Base-by-base conservation (phyloP, 208 protist genomes). In the Crithidia expoeki region DNA sequence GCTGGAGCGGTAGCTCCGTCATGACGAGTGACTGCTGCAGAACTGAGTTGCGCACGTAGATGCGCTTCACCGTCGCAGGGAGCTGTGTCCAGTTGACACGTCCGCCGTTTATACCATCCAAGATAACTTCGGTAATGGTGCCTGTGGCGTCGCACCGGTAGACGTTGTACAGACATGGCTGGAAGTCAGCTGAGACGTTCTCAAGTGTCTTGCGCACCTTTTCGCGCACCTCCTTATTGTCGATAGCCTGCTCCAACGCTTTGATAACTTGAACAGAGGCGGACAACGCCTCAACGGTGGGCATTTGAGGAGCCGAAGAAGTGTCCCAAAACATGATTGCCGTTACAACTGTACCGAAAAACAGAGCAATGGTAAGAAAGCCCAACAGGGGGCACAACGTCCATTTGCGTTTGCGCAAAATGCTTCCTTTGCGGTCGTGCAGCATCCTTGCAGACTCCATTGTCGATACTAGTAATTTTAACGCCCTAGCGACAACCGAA, bases 21-120 rank as follows among this genome's bases (percentile, higher is more conserved):
- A 76, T 28, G 19, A 64, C 53, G 3, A 68, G 44, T 2, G 61
- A 6, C 61, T 76, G 70, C 9, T 9, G 1, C 51, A 76, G 36
- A 12, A 17, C 28, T 2, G 61, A 76, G 44, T 69, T 17, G 23
- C 14, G 33, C 28, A 76, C 21, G 19, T 9, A 19, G 34, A 76
- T 64, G 36, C 34, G 38, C 30, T 16, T 25, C 42, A 69, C 61
- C 11, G 55, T 59, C 2, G 21, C 2, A 2, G 70, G 70, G 27
- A 61, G 55, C 16, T 42, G 6, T 1, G 6, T 16, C 70, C 70
- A 76, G 21, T 69, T 34, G 4, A 76, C 42, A 7, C 32, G 34
- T 0, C 61, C 70, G 32, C 11, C 12, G 7, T 16, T 4, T 14
- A 76, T 16, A 21, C 19, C 25, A 6, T 69, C 28, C 25, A 76